Evolutionary conservation across 1,284 basidiomycete genomes (phyloP).

Genomic region (Afroboletus lepidellus): DNA sequence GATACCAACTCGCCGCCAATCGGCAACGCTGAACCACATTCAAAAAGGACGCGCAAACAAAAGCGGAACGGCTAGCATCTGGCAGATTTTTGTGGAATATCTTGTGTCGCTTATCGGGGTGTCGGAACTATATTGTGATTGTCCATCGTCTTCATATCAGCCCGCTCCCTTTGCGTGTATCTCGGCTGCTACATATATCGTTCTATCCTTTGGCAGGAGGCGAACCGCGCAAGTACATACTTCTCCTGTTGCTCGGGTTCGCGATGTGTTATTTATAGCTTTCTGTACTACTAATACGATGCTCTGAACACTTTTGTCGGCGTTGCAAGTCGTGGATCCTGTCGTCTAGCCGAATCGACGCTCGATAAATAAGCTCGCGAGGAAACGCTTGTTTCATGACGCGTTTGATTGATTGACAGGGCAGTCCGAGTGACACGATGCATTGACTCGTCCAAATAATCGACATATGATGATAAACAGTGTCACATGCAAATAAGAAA

Average conservation of each 20-base stretch:
- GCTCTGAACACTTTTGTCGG: conserved; percentile 22
- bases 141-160: conserved; percentile 24
- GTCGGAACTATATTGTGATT: conserved; percentile 34
- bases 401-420: conserved; percentile 5
- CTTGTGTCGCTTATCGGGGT: conserved; percentile 28
- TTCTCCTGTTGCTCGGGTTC: conserved; percentile 34
- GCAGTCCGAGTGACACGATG: background rate
- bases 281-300: conserved; percentile 34
- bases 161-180: conserved; percentile 16
- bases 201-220: conserved; percentile 30
- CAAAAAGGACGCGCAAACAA: conserved; percentile 50
- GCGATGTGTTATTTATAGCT: conserved; percentile 39
- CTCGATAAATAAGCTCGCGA: conserved; percentile 12
- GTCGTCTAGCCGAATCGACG: background rate
- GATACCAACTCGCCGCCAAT: conserved; percentile 54
- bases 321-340: background rate
- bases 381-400: conserved; percentile 10
- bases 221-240: conserved; percentile 13
- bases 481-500: conserved; percentile 15
- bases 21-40: conserved; percentile 43
- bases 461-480: conserved; percentile 14
- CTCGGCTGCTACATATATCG: conserved; percentile 33
- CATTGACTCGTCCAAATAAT: conserved; percentile 12
- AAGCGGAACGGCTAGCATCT: conserved; percentile 37
- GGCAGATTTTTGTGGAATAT: conserved; percentile 30